Base-by-base conservation (phyloP, 2,329 filamentous ascomycete species). In the Leptodontidium sp. region DNA sequence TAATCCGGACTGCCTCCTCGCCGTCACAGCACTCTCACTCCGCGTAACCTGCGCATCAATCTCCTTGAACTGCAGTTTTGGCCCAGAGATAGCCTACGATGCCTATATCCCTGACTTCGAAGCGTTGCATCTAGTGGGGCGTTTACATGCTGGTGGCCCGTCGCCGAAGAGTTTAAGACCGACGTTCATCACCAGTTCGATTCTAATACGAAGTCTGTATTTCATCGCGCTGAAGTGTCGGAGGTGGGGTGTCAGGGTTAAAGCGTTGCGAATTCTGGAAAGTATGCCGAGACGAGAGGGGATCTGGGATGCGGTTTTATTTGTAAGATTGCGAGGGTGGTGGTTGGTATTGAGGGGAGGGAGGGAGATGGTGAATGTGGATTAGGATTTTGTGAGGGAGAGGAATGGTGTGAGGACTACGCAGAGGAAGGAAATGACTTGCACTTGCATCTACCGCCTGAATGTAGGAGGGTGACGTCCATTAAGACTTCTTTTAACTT, bases 241-340 rank as follows among this genome's bases (percentile, higher is more conserved):
- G 11, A 11, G 15, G 9, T 6, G n/a, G 4, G 35, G 0, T 2
- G 11, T 59, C 15, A 26, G 57, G 12, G 38, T 14, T 24, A 26
- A n/a, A 2, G 57, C 21, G 1, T 45, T 59, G 38, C 8, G 21
- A 12, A 17, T 45, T 12, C 9, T 59, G 38, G 57, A 59, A 21
- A 21, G 38, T 15, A 59, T 59, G 57, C 35, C 11, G 35, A 45
- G 38, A 59, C 35, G 57, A 14, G 38, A 59, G 21, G 57, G 57
- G 12, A 59, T 45, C 11, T 59, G 57, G 57, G 38, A 45, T 59
- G 38, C 38, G 17, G 57, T 17, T 59, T 59, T 59, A 21, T 59
- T 21, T 26, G 21, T 2, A 40, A 8, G 11, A 21, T 59, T 43
- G 35, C 38, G 38, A 59, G 38, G 12, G 9, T 24, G n/a, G 35